Evolutionary conservation across 257 asterid genomes (phyloP), one percentile per base, ranked within the genome.

Genomic region (Rauvolfia tetraphylla): DNA sequence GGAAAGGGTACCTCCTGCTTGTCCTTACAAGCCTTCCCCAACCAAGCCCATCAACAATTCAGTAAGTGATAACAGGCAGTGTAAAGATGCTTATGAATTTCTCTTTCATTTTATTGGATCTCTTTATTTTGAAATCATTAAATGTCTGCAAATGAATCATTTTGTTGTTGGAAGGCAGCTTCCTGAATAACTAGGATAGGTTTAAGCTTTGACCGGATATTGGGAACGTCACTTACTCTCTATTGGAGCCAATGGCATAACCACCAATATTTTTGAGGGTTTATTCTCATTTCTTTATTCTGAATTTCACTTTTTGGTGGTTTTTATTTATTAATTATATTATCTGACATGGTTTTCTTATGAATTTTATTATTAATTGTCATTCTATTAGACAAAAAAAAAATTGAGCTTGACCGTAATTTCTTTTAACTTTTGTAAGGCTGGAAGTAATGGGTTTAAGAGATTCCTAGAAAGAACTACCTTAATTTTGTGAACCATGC

Each of bases 1-100:
- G 72, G 93, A 62, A 80, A 91, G 98, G 77, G 90, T 87, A 13
- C 92, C 97, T 49, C 88, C 97, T 66, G 97, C 97, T 83, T 95
- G 98, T 82, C 98, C 98, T 59, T 82, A 81, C 51, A 91, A 88
- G 65, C 90, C 98, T 39, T 75, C 97, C 25, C 86, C 91, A 17
- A 23, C 83, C 76, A 85, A 86, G 51, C 57, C 83, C 44, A 81
- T 72, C 66, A 81, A 75, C 74, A 78, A 79, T 80, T 85, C 97
- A 38, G 99, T 95, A 85, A 93, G 97, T 87, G 69, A 4, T 74
- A 34, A 14, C 12, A 9, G 31, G 27, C 15, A 27, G 53, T 70
- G 31, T 51, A 23, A 17, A 18, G 48, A 72, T 17, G 59, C 41
- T 15, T 29, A 44, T 33, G n/a, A 48, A 3, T 49, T 29, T 49